Percentiles rank a stretch among this genome's conserved stretches.
Conservation (phyloP, 1,139 yeast genomes). For the Saccharomyces uvarum region DNA sequence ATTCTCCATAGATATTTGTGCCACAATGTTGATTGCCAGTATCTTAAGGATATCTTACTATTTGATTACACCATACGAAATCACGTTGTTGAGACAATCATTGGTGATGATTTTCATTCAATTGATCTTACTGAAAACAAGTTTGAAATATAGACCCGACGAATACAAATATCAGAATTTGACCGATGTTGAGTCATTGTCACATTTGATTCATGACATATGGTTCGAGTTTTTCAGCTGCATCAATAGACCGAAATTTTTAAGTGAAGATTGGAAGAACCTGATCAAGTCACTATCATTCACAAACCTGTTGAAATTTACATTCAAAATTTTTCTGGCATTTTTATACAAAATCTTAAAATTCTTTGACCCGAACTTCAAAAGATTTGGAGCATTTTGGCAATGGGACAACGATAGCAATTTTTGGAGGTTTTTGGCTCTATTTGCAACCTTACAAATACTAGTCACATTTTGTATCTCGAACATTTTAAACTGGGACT, state of each 20-base stretch:
- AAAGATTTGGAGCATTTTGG: conserved; percentile 68
- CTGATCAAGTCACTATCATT: conserved; percentile 15
- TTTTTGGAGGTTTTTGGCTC: conserved; percentile 60
- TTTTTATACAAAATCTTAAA: conserved; percentile 37
- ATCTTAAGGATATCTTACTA: conserved; percentile 69
- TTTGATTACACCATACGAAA: conserved; percentile 71
- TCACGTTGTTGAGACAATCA: conserved; percentile 66
- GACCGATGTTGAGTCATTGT: conserved; percentile 24
- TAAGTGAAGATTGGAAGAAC: conserved; percentile 24
- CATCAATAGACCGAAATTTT: conserved; percentile 11
- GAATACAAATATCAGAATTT: conserved; percentile 32
- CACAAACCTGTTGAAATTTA: conserved; percentile 18
- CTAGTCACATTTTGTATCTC: conserved; percentile 26
- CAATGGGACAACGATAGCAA: conserved; percentile 62
- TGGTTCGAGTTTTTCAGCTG: conserved; percentile 28
- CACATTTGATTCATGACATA: conserved; percentile 24
- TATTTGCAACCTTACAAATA: conserved; percentile 37
- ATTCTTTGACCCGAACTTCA: conserved; percentile 62
- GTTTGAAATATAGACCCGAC: conserved; percentile 49
- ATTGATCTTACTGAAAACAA: conserved; percentile 50
- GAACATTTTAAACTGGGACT: conserved; percentile 30
- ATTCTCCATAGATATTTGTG: conserved; percentile 81
- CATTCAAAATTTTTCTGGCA: conserved; percentile 24
- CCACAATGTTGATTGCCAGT: conserved; percentile 78
- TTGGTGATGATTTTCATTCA: conserved; percentile 74